Conservation (phyloP, 768 basidiomycete genomes). For the Panellus pusillus region DNA sequence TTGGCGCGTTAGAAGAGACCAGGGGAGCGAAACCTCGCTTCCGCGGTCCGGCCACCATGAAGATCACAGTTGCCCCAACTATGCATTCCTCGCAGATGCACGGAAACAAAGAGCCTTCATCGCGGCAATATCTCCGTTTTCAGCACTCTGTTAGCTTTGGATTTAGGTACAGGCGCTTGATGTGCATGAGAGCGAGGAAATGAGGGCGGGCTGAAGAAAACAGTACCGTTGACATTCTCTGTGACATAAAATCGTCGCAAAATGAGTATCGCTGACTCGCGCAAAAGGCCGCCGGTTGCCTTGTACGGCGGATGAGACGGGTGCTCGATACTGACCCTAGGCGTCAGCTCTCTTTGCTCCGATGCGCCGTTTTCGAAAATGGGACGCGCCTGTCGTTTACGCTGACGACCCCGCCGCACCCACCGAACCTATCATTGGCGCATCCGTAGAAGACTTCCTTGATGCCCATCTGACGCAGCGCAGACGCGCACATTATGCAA, state of each 20-base stretch:
- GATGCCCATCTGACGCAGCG: slow-evolving; percentile 91
- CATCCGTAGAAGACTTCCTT: slow-evolving; percentile 90
- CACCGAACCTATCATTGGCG: slow-evolving; percentile 94
- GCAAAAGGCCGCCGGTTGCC: slow-evolving; percentile 72
- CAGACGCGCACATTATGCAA: slow-evolving; percentile 98
- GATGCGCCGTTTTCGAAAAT: neutral
- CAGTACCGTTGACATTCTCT: slow-evolving; percentile 84
- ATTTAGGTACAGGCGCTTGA: slow-evolving; percentile 86
- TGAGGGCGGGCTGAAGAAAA: neutral
- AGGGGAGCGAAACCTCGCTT: no score
- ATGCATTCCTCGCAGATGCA: neutral
- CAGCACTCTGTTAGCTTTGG: slow-evolving; percentile 79
- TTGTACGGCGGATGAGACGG: slow-evolving; percentile 73
- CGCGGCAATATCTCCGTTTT: slow-evolving; percentile 71
- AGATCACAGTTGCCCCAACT: no score
- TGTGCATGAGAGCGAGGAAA: neutral
- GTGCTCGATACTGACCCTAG: slow-evolving; percentile 56
- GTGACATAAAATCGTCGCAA: slow-evolving; percentile 89
- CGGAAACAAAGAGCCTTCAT: neutral
- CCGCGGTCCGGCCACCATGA: no score
- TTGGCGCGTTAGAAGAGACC: no score
- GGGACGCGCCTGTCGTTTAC: slow-evolving; percentile 71
- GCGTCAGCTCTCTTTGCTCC: neutral
- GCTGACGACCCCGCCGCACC: slow-evolving; percentile 91
- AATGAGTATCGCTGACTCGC: slow-evolving; percentile 86